A percentile compares a stretch with the other conserved stretches of the same genome.
Evolutionary conservation across 192 early-diverging fungal genomes (phyloP).

Genomic region (Spizellomyces sp.): DNA sequence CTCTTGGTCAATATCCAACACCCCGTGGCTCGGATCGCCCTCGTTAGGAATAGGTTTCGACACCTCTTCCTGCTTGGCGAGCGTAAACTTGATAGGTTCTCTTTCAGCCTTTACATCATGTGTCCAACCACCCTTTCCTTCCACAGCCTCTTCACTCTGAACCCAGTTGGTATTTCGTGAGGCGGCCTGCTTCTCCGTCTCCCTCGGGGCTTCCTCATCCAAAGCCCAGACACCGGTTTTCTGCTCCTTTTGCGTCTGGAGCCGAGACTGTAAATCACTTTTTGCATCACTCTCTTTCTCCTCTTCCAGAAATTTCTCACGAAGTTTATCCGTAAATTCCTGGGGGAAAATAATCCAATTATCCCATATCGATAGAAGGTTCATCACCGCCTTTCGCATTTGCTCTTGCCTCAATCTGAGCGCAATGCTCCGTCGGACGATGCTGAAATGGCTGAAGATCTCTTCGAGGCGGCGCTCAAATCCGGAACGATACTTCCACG

Average conservation of each 20-base stretch:
- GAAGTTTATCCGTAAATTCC: slow-evolving; percentile 61
- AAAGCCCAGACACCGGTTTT: background rate
- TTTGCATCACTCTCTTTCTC: slow-evolving; percentile 15
- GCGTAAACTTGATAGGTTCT: no score
- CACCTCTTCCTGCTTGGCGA: no score
- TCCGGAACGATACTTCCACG: slow-evolving; percentile 79
- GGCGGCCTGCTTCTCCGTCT: background rate
- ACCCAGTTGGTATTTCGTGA: background rate
- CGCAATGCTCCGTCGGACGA: slow-evolving; percentile 66
- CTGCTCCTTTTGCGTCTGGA: slow-evolving; percentile 6
- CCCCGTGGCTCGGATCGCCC: background rate
- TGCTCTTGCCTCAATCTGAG: slow-evolving; percentile 82
- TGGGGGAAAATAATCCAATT: slow-evolving; percentile 85
- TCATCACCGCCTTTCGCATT: slow-evolving; percentile 57
- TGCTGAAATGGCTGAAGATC: slow-evolving; percentile 73
- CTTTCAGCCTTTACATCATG: no score
- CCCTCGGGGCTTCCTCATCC: background rate
- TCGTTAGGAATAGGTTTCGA: background rate
- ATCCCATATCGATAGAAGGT: slow-evolving; percentile 82
- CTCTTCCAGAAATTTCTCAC: slow-evolving; percentile 53
- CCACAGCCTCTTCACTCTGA: background rate
- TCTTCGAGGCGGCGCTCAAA: slow-evolving; percentile 64
- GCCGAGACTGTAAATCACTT: background rate
- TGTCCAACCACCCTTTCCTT: no score
- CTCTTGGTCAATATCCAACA: slow-evolving; percentile 1